Evolutionary conservation across 148 eudicot species (phyloP).

Genomic region (Heliosperma pusillum): DNA sequence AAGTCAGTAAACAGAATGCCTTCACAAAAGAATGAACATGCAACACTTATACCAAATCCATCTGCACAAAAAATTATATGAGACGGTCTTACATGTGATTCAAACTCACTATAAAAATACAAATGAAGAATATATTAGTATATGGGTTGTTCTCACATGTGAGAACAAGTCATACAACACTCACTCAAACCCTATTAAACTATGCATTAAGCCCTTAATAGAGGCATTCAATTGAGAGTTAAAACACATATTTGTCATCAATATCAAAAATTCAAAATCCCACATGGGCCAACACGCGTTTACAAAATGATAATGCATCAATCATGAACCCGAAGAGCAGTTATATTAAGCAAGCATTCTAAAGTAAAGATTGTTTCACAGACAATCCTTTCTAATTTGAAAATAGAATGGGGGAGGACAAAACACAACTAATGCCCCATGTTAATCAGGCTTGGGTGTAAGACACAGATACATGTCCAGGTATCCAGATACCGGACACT

Average conservation of each 20-base stretch:
- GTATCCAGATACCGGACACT: too few species aligned
- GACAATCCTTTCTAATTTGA: not conserved
- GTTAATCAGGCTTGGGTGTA: too few species aligned
- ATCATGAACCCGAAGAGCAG: not conserved
- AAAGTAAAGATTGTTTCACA: not conserved
- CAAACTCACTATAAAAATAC: not conserved
- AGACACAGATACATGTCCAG: too few species aligned
- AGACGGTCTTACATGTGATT: not conserved
- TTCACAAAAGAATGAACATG: not conserved
- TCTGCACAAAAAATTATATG: not conserved
- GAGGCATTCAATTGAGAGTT: not conserved
- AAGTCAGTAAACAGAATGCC: not conserved
- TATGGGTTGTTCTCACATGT: too few species aligned
- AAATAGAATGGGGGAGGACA: too few species aligned
- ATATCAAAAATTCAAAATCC: too few species aligned
- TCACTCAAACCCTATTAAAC: too few species aligned
- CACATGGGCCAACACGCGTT: too few species aligned
- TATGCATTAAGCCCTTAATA: not conserved
- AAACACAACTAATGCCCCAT: too few species aligned
- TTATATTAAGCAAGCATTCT: not conserved
- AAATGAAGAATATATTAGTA: too few species aligned
- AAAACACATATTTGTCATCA: not conserved
- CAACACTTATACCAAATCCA: not conserved
- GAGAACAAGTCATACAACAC: not conserved
- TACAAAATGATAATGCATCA: too few species aligned